These are phyloP conservation scores for Kodamaea leandrae DNA, from an alignment of 805 yeast genomes.

Conservation along the genomic window DNA sequence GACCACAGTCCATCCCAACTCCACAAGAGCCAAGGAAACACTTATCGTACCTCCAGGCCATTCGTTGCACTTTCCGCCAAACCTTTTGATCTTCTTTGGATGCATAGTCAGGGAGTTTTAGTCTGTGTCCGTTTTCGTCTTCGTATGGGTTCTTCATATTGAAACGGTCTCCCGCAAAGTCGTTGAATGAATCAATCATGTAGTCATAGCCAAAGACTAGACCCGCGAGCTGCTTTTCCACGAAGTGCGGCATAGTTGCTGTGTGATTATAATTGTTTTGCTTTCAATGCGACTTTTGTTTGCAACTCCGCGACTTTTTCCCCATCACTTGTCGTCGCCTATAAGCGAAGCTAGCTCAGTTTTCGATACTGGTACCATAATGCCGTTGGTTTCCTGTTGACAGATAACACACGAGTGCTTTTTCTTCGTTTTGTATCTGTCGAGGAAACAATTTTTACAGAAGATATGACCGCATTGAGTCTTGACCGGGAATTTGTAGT, in stretches of 20 bases:
- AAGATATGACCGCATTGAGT: slow-evolving; percentile 64
- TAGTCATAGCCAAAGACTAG: slow-evolving; percentile 45
- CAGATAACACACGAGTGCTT: slow-evolving; percentile 56
- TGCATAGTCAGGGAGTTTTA: slow-evolving; percentile 53
- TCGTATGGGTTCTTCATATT: slow-evolving; percentile 67
- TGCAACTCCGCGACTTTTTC: slow-evolving; percentile 1
- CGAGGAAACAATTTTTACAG: slow-evolving; percentile 60
- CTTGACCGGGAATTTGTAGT: slow-evolving; percentile 54
- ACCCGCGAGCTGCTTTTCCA: slow-evolving; percentile 3
- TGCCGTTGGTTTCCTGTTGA: slow-evolving; percentile 58
- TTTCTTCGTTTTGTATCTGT: slow-evolving; percentile 37
- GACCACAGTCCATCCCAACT: slow-evolving; percentile 63
- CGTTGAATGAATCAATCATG: slow-evolving; percentile 59
- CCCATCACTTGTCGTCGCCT: background rate
- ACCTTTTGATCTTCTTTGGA: slow-evolving; percentile 57
- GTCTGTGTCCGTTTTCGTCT: slow-evolving; percentile 56
- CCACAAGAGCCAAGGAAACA: slow-evolving; percentile 76
- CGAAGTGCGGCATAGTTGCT: slow-evolving; percentile 1
- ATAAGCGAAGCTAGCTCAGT: background rate
- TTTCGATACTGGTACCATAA: slow-evolving; percentile 47
- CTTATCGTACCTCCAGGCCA: slow-evolving; percentile 86
- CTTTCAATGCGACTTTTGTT: no score
- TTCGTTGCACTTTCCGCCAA: slow-evolving; percentile 71
- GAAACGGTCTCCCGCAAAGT: slow-evolving; percentile 62
- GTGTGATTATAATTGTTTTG: background rate